phyloP scores from a whole-genome alignment of 1,139 yeast species.

The Spathaspora sp. region DNA sequence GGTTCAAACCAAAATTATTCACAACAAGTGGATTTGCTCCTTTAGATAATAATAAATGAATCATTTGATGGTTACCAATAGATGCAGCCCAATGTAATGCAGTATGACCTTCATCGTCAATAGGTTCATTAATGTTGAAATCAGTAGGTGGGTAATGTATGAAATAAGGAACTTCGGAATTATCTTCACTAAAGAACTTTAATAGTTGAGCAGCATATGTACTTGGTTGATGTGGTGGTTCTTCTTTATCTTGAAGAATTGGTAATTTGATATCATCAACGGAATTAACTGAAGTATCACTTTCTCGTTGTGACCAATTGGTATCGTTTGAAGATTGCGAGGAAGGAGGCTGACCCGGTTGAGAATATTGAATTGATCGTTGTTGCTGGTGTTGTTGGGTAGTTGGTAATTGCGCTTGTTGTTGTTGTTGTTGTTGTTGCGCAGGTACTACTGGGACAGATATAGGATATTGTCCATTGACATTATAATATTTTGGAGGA shows the following conservation, averaged over 20 bases:
- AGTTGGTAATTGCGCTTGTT: slow-evolving; percentile 12
- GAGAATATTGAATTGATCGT: slow-evolving; percentile 21
- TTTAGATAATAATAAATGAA: slow-evolving; percentile 64
- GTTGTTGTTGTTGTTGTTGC: slow-evolving; percentile 14
- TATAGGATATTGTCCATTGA: slow-evolving; percentile 5
- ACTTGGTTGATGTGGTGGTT: slow-evolving; percentile 1
- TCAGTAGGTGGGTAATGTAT: slow-evolving; percentile 74
- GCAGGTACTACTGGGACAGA: slow-evolving; percentile 11
- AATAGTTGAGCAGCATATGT: slow-evolving; percentile 57
- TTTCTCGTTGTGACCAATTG: slow-evolving; percentile 47
- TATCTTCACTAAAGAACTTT: slow-evolving; percentile 69
- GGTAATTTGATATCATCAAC: slow-evolving; percentile 24
- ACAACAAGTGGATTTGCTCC: slow-evolving; percentile 79
- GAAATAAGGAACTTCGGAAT: slow-evolving; percentile 70
- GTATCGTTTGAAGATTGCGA: slow-evolving; percentile 49
- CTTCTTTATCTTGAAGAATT: slow-evolving; percentile 18
- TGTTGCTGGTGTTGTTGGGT: slow-evolving; percentile 12
- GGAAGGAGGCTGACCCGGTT: slow-evolving; percentile 24
- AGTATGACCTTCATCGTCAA: slow-evolving; percentile 95
- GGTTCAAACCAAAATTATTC: slow-evolving; percentile 78
- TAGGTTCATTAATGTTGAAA: slow-evolving; percentile 79
- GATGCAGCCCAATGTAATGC: slow-evolving; percentile 98
- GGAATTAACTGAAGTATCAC: slow-evolving; percentile 46
- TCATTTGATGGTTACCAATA: slow-evolving; percentile 74
- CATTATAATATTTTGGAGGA: slow-evolving; percentile 5